Evolutionary conservation across 176 grass and related monocot species (phyloP).

Genomic region (Olyra latifolia): DNA sequence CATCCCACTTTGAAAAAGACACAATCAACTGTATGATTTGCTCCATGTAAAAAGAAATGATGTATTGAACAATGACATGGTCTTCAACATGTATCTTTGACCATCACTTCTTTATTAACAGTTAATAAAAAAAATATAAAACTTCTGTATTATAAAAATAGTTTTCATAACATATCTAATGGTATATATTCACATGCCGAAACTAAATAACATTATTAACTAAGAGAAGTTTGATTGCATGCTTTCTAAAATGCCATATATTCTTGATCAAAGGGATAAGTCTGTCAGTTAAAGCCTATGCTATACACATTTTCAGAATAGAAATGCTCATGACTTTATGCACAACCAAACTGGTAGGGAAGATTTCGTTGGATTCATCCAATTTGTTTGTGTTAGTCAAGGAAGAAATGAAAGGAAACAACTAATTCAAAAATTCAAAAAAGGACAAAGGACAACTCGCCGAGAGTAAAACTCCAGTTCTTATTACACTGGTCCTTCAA

Average conservation of each 20-base stretch:
- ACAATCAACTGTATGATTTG: not conserved
- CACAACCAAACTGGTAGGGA: not conserved
- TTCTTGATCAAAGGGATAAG: no score
- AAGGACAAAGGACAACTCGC: not conserved
- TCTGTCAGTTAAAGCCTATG: not conserved
- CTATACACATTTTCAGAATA: slow-evolving; percentile 16
- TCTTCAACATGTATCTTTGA: not conserved
- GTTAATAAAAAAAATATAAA: not conserved
- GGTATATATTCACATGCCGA: not conserved
- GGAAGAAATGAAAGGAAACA: not conserved
- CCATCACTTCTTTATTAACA: not conserved
- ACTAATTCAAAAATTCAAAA: not conserved
- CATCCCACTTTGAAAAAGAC: not conserved
- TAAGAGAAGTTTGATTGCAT: not conserved
- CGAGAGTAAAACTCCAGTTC: not conserved
- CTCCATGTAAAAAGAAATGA: not conserved
- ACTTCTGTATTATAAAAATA: not conserved
- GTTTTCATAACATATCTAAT: not conserved
- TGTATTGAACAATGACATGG: not conserved
- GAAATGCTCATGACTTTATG: not conserved
- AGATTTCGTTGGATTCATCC: not conserved
- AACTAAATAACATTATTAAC: not conserved
- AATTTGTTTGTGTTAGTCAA: not conserved
- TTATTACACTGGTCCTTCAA: not conserved
- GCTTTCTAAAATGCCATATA: not conserved